Evolutionary conservation across 306 rosid genomes (phyloP), one percentile per base, ranked within the genome.

Genomic region (Quercus rubra): DNA sequence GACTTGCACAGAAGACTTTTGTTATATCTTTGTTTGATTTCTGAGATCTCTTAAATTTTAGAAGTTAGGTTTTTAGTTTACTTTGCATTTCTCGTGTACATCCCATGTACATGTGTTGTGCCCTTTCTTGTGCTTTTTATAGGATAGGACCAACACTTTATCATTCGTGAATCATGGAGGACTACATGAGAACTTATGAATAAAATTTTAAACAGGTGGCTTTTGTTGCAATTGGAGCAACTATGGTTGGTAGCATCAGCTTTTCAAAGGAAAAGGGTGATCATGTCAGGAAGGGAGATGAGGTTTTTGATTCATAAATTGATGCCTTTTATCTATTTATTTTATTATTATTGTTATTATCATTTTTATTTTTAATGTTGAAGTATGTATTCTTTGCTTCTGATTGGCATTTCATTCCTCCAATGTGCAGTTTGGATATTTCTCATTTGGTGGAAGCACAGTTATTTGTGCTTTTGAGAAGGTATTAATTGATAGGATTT

Each of bases 371-470:
- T 6, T 28, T 52, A 1, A 35, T 3, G 25, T 58, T 70, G 21
- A 46, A 12, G 54, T 28, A 11, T 72, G 7, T 64, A 25, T 27
- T 62, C 38, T 59, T 80, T 20, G 61, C 73, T 88, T 86, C 77
- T 83, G 57, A 86, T 58, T 69, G 73, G 1, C 75, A 63, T 82
- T 55, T 19, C 80, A 49, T 82, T 75, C 76, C 33, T 74, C 62
- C 77, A 41, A 76, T 81, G 51, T 84, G 68, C 95, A 95, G 98
- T 91, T 95, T 69, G 99, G 99, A 82, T 92, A 92, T 84, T 95
- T 95, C 90, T 92, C 98, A 56, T 95, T 95, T 72, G 97, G 99
- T 59, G 99, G 99, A 85, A 95, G 99, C 89, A 95, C 99, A 18
- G 97, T 92, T 41, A 92, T 95, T 66, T 95, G 98, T 71, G 90